Percentiles rank a stretch among this genome's conserved stretches.
Conservation (phyloP, 2,329 filamentous ascomycete species). For the Leptographium lundbergii region DNA sequence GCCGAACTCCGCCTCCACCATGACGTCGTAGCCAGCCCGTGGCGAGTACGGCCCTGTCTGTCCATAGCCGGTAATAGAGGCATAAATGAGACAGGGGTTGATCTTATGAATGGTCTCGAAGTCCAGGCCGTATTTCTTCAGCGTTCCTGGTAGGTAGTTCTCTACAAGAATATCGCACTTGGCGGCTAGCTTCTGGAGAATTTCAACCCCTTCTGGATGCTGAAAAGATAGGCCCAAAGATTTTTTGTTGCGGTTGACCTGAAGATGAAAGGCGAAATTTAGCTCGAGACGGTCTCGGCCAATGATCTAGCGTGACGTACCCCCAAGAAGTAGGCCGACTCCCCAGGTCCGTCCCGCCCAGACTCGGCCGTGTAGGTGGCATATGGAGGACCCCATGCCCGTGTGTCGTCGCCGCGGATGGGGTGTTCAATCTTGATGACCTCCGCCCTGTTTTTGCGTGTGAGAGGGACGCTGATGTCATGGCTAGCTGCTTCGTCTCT, state of each 20-base stretch:
- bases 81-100: slow-evolving; percentile 82
- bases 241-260: slow-evolving; percentile 97
- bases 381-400: slow-evolving; percentile 94
- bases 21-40: slow-evolving; percentile 92
- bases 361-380: slow-evolving; percentile 58
- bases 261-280: background rate
- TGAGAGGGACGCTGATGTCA: background rate
- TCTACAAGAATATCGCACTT: slow-evolving; percentile 90
- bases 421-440: slow-evolving; percentile 98
- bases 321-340: slow-evolving; percentile 87
- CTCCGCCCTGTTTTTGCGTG: slow-evolving; percentile 54
- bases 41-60: slow-evolving; percentile 84
- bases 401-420: slow-evolving; percentile 77
- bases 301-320: slow-evolving; percentile 33
- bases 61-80: slow-evolving; percentile 92
- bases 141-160: slow-evolving; percentile 82
- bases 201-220: slow-evolving; percentile 67
- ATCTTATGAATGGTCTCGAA: slow-evolving; percentile 68
- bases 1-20: slow-evolving; percentile 97
- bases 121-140: slow-evolving; percentile 87
- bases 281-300: background rate
- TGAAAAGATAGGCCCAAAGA: slow-evolving; percentile 87
- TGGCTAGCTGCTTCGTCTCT: background rate
- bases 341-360: slow-evolving; percentile 56
- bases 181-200: slow-evolving; percentile 72